Percentiles rank a stretch among this genome's conserved stretches.
Evolutionary conservation across 1,139 yeast genomes (phyloP).

Genomic region (Diutina siamensis): DNA sequence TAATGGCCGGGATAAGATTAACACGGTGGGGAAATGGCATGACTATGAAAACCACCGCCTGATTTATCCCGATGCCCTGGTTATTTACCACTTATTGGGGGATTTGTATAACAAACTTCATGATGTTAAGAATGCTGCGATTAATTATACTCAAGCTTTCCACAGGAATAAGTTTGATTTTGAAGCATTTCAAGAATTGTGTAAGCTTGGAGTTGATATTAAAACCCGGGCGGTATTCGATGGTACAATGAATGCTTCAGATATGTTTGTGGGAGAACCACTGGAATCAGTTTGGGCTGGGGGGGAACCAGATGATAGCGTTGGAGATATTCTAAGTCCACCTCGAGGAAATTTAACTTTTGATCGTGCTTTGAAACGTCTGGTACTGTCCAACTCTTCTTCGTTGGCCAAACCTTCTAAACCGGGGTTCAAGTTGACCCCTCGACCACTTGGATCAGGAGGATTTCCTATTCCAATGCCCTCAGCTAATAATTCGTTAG

Average conservation of each 20-base stretch:
- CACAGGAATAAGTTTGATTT: slow-evolving; percentile 70
- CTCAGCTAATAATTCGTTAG: neutral
- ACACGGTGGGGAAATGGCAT: slow-evolving; percentile 16
- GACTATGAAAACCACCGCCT: slow-evolving; percentile 25
- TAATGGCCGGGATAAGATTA: slow-evolving; percentile 16
- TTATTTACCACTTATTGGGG: slow-evolving; percentile 58
- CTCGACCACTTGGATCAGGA: no score
- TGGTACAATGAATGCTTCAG: neutral
- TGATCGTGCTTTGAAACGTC: neutral
- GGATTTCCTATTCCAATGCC: no score
- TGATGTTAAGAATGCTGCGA: slow-evolving; percentile 53
- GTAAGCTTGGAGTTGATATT: slow-evolving; percentile 60
- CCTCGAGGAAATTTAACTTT: neutral
- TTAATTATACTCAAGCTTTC: slow-evolving; percentile 58
- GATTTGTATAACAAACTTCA: slow-evolving; percentile 43
- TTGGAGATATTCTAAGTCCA: neutral
- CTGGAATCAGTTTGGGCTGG: neutral
- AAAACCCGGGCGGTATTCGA: slow-evolving; percentile 47
- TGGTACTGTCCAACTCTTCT: neutral
- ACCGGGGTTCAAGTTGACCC: neutral
- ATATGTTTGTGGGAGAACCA: neutral
- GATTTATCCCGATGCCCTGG: slow-evolving; percentile 51
- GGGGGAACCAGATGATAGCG: neutral
- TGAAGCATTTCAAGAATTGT: slow-evolving; percentile 75
- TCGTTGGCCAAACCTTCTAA: neutral